Evolutionary conservation across 2,329 filamentous ascomycete species (phyloP), one percentile per base, ranked within the genome.

Genomic region (Pestalotiopsis sp.): DNA sequence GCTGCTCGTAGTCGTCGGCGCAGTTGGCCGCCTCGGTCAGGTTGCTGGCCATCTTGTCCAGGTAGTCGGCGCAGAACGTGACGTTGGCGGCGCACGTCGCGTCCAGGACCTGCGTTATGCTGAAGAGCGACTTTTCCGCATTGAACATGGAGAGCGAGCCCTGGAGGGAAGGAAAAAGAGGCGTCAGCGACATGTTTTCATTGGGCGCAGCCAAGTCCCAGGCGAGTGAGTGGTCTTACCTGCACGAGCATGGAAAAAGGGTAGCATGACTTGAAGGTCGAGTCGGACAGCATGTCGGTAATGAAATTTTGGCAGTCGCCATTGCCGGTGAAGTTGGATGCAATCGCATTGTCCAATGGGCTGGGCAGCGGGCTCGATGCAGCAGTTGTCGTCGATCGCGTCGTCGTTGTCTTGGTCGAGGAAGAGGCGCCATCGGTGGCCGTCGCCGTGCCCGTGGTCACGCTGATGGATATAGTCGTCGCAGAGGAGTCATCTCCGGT

Each of bases 81-180:
- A 90, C 82, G 74, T 95, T 85, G 69, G 91, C 90, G 3, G 84
- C 83, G 80, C 96, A 99, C 11, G 93, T 89, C 17, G 89, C 88
- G 73, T 97, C 93, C 65, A 99, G 89, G 23, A 93, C 90, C 70
- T 90, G 88, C 1, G 94, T 93, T 69, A 95, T 92, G 73, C 87
- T 86, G 64, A 92, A 84, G 45, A 92, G 84, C 4, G 92, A 92
- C 76, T 89, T 91, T 70, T 91, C 87, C 20, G 91, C 91, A 68
- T 93, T 84, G 83, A 98, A 98, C 82, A 98, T 97, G 56, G 90
- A 89, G 65, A 86, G 88, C 11, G 95, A 98, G 71, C 92, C 94
- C 90, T 97, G 78, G 66, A 62, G 6, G 79, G 73, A 69, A 69
- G 58, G 56, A 70, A 36, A 36, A 36, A 36, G 31, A 36, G 31